A percentile compares a stretch with the other conserved stretches of the same genome.
These are phyloP conservation scores for Oryza australiensis DNA, from an alignment of 176 grass and related monocot genomes.

Conservation along the genomic window DNA sequence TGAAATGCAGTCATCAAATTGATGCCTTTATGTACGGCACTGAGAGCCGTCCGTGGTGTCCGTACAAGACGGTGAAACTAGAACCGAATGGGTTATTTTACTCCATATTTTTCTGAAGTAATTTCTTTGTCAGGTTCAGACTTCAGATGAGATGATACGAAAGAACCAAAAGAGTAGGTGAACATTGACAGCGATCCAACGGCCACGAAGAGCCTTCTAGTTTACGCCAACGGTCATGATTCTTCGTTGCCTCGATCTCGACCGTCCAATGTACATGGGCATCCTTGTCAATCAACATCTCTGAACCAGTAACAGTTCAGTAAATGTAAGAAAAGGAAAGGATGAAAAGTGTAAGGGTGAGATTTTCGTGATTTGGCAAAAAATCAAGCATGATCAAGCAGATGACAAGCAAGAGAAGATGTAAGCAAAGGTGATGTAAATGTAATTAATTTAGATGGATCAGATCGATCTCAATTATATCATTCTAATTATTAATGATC, in stretches of 20 bases:
- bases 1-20: not conserved
- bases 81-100: not conserved
- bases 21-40: conserved; percentile 13
- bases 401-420: not conserved
- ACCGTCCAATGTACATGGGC: not conserved
- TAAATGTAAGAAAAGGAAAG: not conserved
- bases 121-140: not conserved
- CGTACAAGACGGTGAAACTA: conserved; percentile 18
- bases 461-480: not conserved
- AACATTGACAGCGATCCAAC: not conserved
- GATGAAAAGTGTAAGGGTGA: not conserved
- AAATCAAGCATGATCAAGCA: not conserved
- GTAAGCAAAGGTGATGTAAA: not conserved
- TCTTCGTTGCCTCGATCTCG: not conserved
- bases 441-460: not conserved
- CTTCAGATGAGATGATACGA: not conserved
- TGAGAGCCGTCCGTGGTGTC: not conserved
- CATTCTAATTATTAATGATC: not conserved
- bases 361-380: not conserved
- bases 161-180: not conserved
- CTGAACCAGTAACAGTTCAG: not conserved
- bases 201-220: not conserved
- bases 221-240: not conserved
- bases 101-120: not conserved
- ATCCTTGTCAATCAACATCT: not conserved